Conservation (phyloP, 1,139 yeast genomes). For the Barnettozyma hawaiiensis region DNA sequence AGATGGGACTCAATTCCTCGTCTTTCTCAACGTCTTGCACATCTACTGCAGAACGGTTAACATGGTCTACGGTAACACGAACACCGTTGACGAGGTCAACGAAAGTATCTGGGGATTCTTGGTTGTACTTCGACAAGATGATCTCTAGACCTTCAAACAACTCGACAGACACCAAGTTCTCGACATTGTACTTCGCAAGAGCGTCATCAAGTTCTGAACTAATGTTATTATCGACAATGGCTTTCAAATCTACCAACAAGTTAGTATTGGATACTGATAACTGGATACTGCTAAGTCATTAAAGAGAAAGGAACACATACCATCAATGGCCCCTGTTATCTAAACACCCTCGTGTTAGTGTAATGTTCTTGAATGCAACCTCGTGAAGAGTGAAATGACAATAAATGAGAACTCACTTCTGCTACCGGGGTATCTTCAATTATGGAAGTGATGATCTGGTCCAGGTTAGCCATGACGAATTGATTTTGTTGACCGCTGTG, state of each 20-base stretch:
- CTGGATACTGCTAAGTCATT: too few relatives aligned
- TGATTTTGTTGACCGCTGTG: neutral
- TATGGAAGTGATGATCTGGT: conserved; percentile 27
- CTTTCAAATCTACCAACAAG: conserved; percentile 26
- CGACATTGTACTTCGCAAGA: conserved; percentile 39
- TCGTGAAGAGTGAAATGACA: neutral
- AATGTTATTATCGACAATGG: conserved; percentile 31
- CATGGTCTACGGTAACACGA: conserved; percentile 60
- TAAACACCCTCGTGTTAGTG: conserved; percentile 6
- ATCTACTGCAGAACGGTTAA: conserved; percentile 41
- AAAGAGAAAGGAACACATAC: too few relatives aligned
- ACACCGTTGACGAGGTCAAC: conserved; percentile 43
- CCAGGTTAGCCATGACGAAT: conserved; percentile 14
- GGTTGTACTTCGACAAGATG: conserved; percentile 43
- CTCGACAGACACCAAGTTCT: conserved; percentile 36
- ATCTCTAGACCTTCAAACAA: conserved; percentile 30
- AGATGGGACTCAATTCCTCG: conserved; percentile 18
- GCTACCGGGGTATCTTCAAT: conserved; percentile 52
- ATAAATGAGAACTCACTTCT: conserved; percentile 30
- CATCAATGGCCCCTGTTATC: conserved; percentile 25
- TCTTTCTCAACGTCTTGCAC: conserved; percentile 37
- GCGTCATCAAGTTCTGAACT: conserved; percentile 30
- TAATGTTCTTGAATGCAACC: too few relatives aligned
- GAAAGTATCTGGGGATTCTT: conserved; percentile 34
- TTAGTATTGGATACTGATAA: conserved; percentile 1